Evolutionary conservation across 2,329 filamentous ascomycete genomes (phyloP), one percentile per base, ranked within the genome.

Genomic region (Emmonsia crescens): DNA sequence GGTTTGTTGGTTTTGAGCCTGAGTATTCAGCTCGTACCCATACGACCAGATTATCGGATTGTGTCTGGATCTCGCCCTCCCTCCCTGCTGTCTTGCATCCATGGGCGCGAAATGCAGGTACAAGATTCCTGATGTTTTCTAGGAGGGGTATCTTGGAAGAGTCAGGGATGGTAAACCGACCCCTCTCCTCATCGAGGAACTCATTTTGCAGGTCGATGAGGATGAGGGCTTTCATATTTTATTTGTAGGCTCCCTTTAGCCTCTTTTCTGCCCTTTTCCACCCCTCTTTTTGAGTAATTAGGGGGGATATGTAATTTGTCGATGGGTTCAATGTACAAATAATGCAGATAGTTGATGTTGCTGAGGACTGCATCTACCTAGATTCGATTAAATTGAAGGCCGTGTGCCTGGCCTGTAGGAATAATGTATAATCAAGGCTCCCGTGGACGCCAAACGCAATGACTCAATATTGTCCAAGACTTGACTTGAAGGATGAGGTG

Each of bases 151-250:
- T 40, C 27, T 29, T 49, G 57, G 44, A 46, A 5, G 57, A 24
- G 16, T 59, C 36, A 16, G 27, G n/a, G 29, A 59, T 44, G 5
- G 40, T 3, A 33, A 48, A 44, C 9, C 40, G 38, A 14, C 38
- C 38, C n/a, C 16, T 46, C 42, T 27, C 27, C 6, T 21, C 19
- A n/a, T 59, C 57, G 27, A 59, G 57, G 57, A 59, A 59, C 36
- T 59, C 57, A 49, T 59, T 59, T 33, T 59, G 57, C 5, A 59
- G 44, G 31, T 59, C 57, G 38, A 59, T 59, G 44, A 59, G 57
- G 9, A 59, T 14, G 57, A 59, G 57, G 38, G 57, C 57, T 33
- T 59, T 44, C 57, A 59, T 59, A 12, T 57, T 57, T 31, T 21
- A 1, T 38, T 21, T 42, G 14, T 57, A 3, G 19, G 5, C 21